Evolutionary conservation across 108 stramenopile genomes (phyloP).

Genomic region (Cyclotella choctawhatcheeana): DNA sequence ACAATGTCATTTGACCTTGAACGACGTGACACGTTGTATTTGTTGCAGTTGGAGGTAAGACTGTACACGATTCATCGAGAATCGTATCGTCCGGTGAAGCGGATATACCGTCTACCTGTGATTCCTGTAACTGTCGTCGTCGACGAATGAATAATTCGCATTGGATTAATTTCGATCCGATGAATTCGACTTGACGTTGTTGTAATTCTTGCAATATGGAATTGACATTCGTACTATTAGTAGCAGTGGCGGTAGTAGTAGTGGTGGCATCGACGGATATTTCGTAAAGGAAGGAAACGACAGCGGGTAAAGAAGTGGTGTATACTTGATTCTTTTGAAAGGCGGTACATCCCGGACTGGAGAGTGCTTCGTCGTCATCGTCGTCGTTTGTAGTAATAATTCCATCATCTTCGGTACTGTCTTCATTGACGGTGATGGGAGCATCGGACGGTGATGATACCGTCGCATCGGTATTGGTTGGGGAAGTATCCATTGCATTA

Average conservation of each 20-base stretch:
- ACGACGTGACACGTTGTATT: constrained; percentile 22
- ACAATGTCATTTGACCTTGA: constrained; percentile 34
- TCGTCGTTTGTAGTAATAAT: no score
- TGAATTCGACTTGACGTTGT: neutral
- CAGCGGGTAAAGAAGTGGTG: constrained; percentile 5
- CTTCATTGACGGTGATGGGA: no score
- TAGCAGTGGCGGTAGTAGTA: no score
- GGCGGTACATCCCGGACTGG: constrained; percentile 18
- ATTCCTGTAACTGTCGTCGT: neutral
- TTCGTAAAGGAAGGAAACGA: constrained; percentile 4
- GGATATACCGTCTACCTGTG: constrained; percentile 14
- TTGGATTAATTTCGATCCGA: constrained; percentile 4
- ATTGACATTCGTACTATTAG: neutral
- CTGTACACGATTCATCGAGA: constrained; percentile 13
- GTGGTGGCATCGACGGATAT: neutral
- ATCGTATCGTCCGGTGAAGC: constrained; percentile 12
- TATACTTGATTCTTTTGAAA: constrained; percentile 2
- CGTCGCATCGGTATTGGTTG: no score
- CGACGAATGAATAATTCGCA: constrained; percentile 6
- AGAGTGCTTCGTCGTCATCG: neutral
- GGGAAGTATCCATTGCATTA: constrained; percentile 4
- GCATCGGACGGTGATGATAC: no score
- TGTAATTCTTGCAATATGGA: neutral
- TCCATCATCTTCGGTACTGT: no score
- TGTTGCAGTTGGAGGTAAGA: constrained; percentile 5